Evolutionary conservation across 345 rosid genomes (phyloP).

Genomic region (Theobroma cacao): DNA sequence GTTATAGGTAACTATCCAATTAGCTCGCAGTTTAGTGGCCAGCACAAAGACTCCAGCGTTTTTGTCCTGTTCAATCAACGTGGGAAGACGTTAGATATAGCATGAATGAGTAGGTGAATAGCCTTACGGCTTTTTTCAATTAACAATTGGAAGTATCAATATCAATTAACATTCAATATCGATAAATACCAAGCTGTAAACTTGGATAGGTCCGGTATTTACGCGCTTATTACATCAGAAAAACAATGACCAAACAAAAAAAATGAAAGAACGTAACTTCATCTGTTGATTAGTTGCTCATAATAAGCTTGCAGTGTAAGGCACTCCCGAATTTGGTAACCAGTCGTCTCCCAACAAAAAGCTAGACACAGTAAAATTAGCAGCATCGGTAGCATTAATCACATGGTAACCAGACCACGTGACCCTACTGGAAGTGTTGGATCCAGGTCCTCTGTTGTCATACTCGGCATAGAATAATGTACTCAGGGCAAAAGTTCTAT

Average conservation of each 20-base stretch:
- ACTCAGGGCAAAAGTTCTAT: slow-evolving; percentile 55
- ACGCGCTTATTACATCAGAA: neutral
- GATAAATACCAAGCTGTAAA: slow-evolving; percentile 1
- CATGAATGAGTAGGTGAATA: neutral
- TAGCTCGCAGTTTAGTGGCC: neutral
- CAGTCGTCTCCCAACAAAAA: slow-evolving; percentile 68
- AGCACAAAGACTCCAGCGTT: too few species aligned
- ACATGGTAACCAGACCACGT: slow-evolving; percentile 67
- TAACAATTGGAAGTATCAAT: neutral
- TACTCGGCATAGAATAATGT: slow-evolving; percentile 78
- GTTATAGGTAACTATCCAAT: neutral
- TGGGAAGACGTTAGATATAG: neutral
- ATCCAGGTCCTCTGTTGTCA: slow-evolving; percentile 64
- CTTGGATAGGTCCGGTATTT: neutral
- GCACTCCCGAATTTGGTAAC: slow-evolving; percentile 66
- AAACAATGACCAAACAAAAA: neutral
- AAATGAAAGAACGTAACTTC: neutral
- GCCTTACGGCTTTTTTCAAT: neutral
- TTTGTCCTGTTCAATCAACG: neutral
- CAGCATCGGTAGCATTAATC: slow-evolving; percentile 60
- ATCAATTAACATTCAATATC: neutral
- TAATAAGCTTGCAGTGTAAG: slow-evolving; percentile 36
- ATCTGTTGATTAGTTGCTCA: slow-evolving; percentile 10
- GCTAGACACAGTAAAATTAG: slow-evolving; percentile 57
- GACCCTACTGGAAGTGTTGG: slow-evolving; percentile 53